These are phyloP conservation scores for Xerocomus nothofagi DNA, from an alignment of 1,284 basidiomycete species.

Conservation along the genomic window DNA sequence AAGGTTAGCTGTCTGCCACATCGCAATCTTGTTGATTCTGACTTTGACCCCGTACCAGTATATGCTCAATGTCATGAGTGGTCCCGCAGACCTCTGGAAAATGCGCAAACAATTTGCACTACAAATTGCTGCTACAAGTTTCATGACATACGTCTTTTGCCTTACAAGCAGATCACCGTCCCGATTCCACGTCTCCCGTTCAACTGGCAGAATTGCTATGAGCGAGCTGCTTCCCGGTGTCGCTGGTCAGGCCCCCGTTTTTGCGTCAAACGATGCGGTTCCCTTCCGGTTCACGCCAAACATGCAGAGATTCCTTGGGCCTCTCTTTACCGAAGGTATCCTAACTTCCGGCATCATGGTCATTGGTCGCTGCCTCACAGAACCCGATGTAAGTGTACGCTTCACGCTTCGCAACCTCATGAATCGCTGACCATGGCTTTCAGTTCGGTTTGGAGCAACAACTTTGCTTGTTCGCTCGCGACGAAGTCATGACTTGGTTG, in stretches of 20 bases:
- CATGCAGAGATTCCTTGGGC: constrained; percentile 91
- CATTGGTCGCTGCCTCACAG: constrained; percentile 86
- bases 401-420: background rate
- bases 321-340: constrained; percentile 88
- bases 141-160: constrained; percentile 91
- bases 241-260: constrained; percentile 57
- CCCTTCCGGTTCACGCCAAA: constrained; percentile 98
- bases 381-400: constrained; percentile 75
- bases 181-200: constrained; percentile 86
- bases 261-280: constrained; percentile 81
- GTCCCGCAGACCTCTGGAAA: constrained; percentile 89
- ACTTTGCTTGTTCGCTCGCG: constrained; percentile 86
- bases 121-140: constrained; percentile 86
- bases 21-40: background rate
- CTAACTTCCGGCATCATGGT: constrained; percentile 88
- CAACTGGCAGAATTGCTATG: constrained; percentile 90
- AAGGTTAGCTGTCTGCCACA: constrained; percentile 55
- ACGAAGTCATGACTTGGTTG: constrained; percentile 86
- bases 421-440: constrained; percentile 1
- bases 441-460: constrained; percentile 89
- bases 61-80: constrained; percentile 84
- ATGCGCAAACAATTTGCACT: constrained; percentile 97
- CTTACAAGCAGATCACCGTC: constrained; percentile 83
- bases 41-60: constrained; percentile 56
- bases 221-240: constrained; percentile 84